Percentiles rank a stretch among this genome's conserved stretches.
phyloP scores from a whole-genome alignment of 805 yeast species.

The Yarrowia sp. region DNA sequence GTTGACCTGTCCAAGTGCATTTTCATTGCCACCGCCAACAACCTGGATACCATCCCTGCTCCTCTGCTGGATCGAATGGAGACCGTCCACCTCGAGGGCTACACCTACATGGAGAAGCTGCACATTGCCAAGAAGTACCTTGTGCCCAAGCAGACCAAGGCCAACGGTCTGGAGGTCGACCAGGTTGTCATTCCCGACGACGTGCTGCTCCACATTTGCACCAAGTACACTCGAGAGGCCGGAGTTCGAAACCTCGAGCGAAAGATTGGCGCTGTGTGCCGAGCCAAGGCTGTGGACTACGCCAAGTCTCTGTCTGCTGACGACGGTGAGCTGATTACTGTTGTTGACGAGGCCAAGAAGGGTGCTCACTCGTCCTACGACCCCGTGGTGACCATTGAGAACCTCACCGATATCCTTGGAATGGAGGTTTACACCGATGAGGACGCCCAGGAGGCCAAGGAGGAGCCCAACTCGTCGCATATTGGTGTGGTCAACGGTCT shows the following conservation, averaged over 20 bases:
- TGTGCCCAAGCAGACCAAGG: slow-evolving; percentile 73
- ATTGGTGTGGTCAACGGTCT: slow-evolving; percentile 84
- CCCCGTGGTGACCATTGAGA: slow-evolving; percentile 57
- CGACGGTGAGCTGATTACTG: slow-evolving; percentile 15
- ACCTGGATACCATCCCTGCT: slow-evolving; percentile 69
- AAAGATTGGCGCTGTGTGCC: slow-evolving; percentile 73
- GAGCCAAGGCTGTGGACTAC: slow-evolving; percentile 73
- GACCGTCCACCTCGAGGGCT: slow-evolving; percentile 77
- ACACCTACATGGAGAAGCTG: slow-evolving; percentile 77
- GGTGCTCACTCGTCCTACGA: slow-evolving; percentile 47
- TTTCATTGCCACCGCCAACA: slow-evolving; percentile 87
- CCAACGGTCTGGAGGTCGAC: slow-evolving; percentile 65
- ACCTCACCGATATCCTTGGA: slow-evolving; percentile 74
- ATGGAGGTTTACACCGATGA: slow-evolving; percentile 60
- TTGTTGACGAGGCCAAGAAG: slow-evolving; percentile 24
- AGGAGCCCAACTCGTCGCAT: slow-evolving; percentile 40
- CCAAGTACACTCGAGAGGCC: slow-evolving; percentile 79
- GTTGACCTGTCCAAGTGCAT: slow-evolving; percentile 80
- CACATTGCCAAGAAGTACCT: slow-evolving; percentile 72
- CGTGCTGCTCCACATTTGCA: slow-evolving; percentile 67
- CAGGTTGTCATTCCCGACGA: slow-evolving; percentile 58
- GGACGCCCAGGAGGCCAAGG: slow-evolving; percentile 55
- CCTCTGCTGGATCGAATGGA: slow-evolving; percentile 88
- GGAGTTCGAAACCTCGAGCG: slow-evolving; percentile 86
- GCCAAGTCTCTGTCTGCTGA: slow-evolving; percentile 34